Percentiles rank a stretch among this genome's conserved stretches.
Conservation (phyloP, 305 asterid species). For the Fraxinus dipetala region DNA sequence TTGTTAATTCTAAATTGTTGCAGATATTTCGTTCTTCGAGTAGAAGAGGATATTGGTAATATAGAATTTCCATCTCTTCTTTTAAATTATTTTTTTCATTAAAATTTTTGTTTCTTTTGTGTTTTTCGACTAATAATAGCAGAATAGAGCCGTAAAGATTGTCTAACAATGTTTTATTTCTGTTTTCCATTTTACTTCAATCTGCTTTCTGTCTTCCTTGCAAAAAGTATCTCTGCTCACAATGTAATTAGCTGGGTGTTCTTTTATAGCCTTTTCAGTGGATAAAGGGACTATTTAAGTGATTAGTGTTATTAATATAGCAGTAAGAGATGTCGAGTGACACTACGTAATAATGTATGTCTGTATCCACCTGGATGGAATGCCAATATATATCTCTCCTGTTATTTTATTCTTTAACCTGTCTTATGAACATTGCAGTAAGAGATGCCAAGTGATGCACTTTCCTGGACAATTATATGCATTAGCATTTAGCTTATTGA, state of each 20-base stretch:
- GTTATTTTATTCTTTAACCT: not conserved
- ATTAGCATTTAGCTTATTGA: not conserved
- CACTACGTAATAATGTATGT: not conserved
- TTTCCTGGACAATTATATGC: not conserved
- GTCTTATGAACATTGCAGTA: not conserved
- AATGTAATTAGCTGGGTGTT: not conserved
- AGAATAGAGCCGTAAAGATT: not conserved
- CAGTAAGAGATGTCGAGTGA: not conserved
- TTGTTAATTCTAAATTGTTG: conserved; percentile 26
- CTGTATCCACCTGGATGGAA: not conserved
- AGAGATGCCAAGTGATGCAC: not conserved
- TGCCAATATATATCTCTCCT: not conserved
- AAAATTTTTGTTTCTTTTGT: conserved; percentile 4
- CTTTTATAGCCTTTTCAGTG: not conserved
- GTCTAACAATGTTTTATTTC: not conserved
- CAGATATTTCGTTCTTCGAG: conserved; percentile 93
- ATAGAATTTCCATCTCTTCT: conserved; percentile 20
- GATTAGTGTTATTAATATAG: not conserved
- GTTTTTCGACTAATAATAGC: conserved; percentile 3
- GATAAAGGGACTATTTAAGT: not conserved
- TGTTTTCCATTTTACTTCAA: not conserved
- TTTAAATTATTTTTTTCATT: conserved; percentile 9
- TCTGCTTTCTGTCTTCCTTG: not conserved
- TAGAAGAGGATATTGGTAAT: conserved; percentile 91
- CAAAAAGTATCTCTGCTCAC: not conserved